Evolutionary conservation across 345 rosid genomes (phyloP).

Genomic region (Lagerstroemia speciosa): DNA sequence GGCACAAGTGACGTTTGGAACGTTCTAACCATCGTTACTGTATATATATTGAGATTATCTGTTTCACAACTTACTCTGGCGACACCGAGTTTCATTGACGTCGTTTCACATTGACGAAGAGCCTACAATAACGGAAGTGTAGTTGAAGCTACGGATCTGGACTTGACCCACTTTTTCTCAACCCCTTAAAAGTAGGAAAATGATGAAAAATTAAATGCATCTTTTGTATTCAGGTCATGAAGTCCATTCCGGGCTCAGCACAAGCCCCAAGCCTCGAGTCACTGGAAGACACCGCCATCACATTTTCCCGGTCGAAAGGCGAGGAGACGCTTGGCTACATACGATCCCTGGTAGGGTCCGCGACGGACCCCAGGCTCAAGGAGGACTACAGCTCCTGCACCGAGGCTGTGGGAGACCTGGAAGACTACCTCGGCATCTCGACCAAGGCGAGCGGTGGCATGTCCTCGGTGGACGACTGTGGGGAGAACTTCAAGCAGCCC

Average conservation of each 20-base stretch:
- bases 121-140: conserved; percentile 39
- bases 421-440: neutral
- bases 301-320: neutral
- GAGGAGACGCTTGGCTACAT: neutral
- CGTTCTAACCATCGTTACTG: too few relatives aligned
- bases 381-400: neutral
- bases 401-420: neutral
- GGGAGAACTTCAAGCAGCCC: too few relatives aligned
- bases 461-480: neutral
- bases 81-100: conserved; percentile 50
- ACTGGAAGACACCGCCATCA: neutral
- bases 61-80: conserved; percentile 25
- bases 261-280: neutral
- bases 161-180: neutral
- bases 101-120: conserved; percentile 64
- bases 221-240: neutral
- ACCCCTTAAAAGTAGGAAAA: neutral
- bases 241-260: neutral
- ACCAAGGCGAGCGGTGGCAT: neutral
- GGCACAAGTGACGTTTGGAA: too few relatives aligned
- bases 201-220: neutral
- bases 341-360: neutral
- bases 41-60: neutral
- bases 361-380: neutral
- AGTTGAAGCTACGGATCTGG: neutral